Base-by-base conservation (phyloP, 2,329 filamentous ascomycete species). In the Beauveria bassiana region DNA sequence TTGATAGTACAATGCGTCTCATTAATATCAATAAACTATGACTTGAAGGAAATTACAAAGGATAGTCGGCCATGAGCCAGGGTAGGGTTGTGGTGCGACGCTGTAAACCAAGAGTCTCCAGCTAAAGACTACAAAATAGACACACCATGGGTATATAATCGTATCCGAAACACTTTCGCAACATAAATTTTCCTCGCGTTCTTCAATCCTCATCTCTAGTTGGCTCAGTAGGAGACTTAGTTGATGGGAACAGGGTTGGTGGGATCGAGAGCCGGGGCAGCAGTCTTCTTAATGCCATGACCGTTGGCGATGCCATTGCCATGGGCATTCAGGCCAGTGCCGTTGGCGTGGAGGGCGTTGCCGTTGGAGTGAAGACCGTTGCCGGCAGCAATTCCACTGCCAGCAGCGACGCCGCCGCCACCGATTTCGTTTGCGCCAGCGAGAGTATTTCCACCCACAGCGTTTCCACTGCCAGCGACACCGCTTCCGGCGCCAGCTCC, bases 231-330 rank as follows among this genome's bases (percentile, higher is more conserved):
- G 55, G 20, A 38, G 50, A 20, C 45, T 59, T 59, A 59, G 46
- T 52, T 59, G 57, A 59, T 47, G 14, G 34, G 46, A 40, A 60
- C 40, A 26, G 58, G 58, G 34, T 53, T 60, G 26, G 40, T 47
- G 26, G 49, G 5, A 20, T 60, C 58, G 14, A 60, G 58, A 24
- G 58, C 58, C 24, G 58, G 58, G 22, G 50, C 58, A 42, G 49
- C 12, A 6, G 49, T 18, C 58, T 54, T 45, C 50, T 60, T 60
- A 3, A 53, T 40, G 28, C 58, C 58, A 18, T 45, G 56, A 18
- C 64, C 64, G 42, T 64, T 65, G 34, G 62, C 51, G 6, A 31
- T 50, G 18, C 54, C 56, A 20, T 69, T 65, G 38, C 68, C 65
- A 22, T 66, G 66, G 26, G 62, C 58, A 5, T 34, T 50, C 45